Base-by-base conservation (phyloP, 2,329 filamentous ascomycete species). In the Diaporthe ilicicola region DNA sequence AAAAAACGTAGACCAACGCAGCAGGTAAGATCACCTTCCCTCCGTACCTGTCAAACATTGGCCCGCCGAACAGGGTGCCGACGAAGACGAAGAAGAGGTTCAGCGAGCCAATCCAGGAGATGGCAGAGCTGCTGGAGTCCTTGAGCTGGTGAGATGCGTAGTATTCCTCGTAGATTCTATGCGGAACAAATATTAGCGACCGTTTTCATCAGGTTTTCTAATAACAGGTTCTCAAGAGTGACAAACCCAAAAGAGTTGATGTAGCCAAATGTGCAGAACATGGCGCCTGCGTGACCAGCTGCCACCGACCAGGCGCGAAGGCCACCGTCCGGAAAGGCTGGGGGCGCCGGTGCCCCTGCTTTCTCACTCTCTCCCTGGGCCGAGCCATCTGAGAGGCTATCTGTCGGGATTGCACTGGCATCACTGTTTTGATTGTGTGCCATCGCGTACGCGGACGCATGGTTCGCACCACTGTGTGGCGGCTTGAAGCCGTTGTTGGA, bases 31-130 rank as follows among this genome's bases (percentile, higher is more conserved):
- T 67, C 29, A 83, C 81, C 77, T 74, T 77, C 46, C 77, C 75
- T 15, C 83, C 82, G 62, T 79, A 81, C 7, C 81, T 80, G 77
- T 82, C 81, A 66, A 81, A 81, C 17, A 81, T 59, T 6, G 80
- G 78, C 8, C 81, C 81, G 1, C 76, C 73, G 4, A 81, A 46
- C 6, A 73, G 69, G 6, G 78, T 80, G 8, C 73, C 65, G 6
- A 76, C 27, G 37, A 81, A 79, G 64, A 78, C 74, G 27, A 80
- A 76, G 69, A 79, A 81, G 1, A 72, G 71, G 10, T 74, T 55
- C 9, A 81, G 71, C 12, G 78, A 79, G n/a, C 80, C 79, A 42
- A 82, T 82, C 81, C 81, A 82, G 8, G 81, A 74, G 22, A 82
- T 77, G 17, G 76, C 74, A 69, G 78, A 76, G 3, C 75, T 72